Base-by-base conservation (phyloP, 2,329 filamentous ascomycete species). In the Ophiosphaerella korrae region DNA sequence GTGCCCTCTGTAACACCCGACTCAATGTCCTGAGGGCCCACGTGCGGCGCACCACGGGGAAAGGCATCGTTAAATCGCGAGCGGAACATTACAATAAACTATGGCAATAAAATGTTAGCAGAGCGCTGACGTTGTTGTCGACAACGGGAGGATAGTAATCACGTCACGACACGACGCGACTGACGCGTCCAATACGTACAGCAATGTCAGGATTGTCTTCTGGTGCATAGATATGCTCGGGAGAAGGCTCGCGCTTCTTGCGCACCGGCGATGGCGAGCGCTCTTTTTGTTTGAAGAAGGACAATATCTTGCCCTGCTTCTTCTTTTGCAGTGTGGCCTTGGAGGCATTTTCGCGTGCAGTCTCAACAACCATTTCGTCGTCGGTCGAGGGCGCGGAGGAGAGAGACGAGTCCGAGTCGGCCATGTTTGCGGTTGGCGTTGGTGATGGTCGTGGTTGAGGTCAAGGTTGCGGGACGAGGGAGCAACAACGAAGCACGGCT, bases 11-110 rank as follows among this genome's bases (percentile, higher is more conserved):
- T 85, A 44, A 97, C 84, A 44, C 94, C 94, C 73, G 84, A 83
- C 76, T 99, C 94, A 54, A 99, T 84, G 74, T 99, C 95, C 76
- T 99, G 93, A 11, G 94, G 94, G 18, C 94, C 94, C 62, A 96
- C 91, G 71, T 96, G 90, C 60, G 90, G 82, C 32, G 96, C 82
- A 29, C 91, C 94, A 74, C 92, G 88, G 41, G 92, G 88, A 62
- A 99, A 94, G 53, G 86, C 88, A 53, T 96, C 92, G 76, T 84
- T 87, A 75, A 99, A 97, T 69, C 94, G 90, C 75, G 89, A 89
- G 74, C 93, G 87, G 77, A 97, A 99, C 90, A 96, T 97, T 62
- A 97, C 91, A 75, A 99, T 90, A 77, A 99, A 97, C 91, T 97
- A 49, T 43, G 42, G 37, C 26, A 53, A 62, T 63, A 63, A 67